Evolutionary conservation across 2,329 filamentous ascomycete species (phyloP), one percentile per base, ranked within the genome.

Genomic region (Neonectria faginata): DNA sequence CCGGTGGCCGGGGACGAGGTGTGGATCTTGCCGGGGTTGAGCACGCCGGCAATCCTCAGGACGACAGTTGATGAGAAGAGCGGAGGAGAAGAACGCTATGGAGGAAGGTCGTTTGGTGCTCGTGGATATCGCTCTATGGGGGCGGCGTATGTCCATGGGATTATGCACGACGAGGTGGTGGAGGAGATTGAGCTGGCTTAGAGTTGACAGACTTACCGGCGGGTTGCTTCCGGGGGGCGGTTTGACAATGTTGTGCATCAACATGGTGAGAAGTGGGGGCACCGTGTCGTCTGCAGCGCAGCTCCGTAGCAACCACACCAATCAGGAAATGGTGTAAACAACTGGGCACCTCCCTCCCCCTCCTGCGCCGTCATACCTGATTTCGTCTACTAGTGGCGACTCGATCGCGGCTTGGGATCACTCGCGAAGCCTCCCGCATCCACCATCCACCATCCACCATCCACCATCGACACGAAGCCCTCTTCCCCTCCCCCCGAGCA

Each of bases 271-370:
- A 36, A 33, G 53, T 45, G 53, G 53, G 53, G 39, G 39, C 53
- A 29, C 16, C 36, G 31, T 31, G 51, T 41, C 36, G 51, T 41
- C 36, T 14, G 53, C 16, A 16, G 18, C 36, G 14, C 27, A 47
- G 50, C 50, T 67, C 71, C 73, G 61, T 73, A 54, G 75, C 75
- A 77, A 77, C 75, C 70, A 70, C 65, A 65, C 73, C 73, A 74
- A 75, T 76, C 68, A 71, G 70, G 70, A 66, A 76, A 69, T 69
- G 61, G 58, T 55, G 74, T 76, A 76, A 77, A 77, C 75, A 70
- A 66, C 33, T 14, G 48, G 48, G 27, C 47, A 45, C 47, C 33
- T 16, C 33, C 25, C 33, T 41, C 39, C 39, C 39, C 39, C 39
- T 18, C 39, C 39, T 20, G 39, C 39, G 7, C 39, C 48, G 29